Evolutionary conservation across 805 yeast species (phyloP), one percentile per base, ranked within the genome.

Genomic region (Monosporozyma aerobia): DNA sequence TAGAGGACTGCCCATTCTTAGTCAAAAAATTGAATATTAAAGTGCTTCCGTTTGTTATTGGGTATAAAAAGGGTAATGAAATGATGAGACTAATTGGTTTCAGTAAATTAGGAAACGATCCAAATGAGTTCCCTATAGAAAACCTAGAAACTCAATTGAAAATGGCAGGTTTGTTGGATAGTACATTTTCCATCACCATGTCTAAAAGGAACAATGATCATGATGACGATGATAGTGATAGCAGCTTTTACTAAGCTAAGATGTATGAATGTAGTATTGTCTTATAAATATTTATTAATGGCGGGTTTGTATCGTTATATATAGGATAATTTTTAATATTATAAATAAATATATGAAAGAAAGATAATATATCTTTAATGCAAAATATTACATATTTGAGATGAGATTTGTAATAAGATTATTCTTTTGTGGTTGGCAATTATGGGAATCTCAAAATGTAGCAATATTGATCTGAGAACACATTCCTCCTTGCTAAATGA

Each of bases 1-100:
- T 87, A 0, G 77, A 73, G 37, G 69, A 77, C 40, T 85, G 90
- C 1, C 90, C 95, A 3, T 88, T 88, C 61, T 69, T 89, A 46
- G 88, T 81, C 4, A 69, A 80, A 2, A 81, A 80, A 61, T 73
- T 89, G 41, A 70, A 73, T 2, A 74, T 89, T 49, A 79, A 83
- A 62, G 81, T 84, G 10, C 71, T 88, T 5, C 96, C 96, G 0
- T 83, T 82, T 57, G 81, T 87, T 2, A 67, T 85, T 1, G 72
- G 81, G 8, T 88, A 83, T 61, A 70, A 69, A 11, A 70, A 77
- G 39, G 90, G 90, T 1, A 67, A 74, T 45, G 92, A 86, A 59
- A 63, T 72, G 3, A 74, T 76, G 13, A 69, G 87, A 55, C 61
- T 87, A 5, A 75, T 87, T 5, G 96, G 96, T 5, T 83, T 88